These are phyloP conservation scores for Hypoxylon sp. DNA, from an alignment of 2,329 filamentous ascomycete genomes.

Conservation along the genomic window DNA sequence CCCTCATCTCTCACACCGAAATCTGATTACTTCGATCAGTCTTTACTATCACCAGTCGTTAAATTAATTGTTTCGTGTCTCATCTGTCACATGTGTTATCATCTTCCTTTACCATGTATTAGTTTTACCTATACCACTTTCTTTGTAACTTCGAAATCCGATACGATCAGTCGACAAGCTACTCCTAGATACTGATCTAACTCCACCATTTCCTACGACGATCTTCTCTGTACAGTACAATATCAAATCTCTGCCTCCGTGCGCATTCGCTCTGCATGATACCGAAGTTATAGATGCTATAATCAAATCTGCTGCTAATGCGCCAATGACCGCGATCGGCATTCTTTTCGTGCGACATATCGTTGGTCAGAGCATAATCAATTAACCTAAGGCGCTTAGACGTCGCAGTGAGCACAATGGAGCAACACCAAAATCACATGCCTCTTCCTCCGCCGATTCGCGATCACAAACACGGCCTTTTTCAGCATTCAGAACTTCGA, in stretches of 20 bases:
- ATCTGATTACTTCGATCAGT: conserved; percentile 31
- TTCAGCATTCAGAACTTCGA: conserved; percentile 38
- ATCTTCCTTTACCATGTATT: conserved; percentile 24
- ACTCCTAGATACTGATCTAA: conserved; percentile 15
- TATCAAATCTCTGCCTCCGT: conserved; percentile 21
- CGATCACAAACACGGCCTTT: conserved; percentile 44
- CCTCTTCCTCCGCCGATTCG: conserved; percentile 51
- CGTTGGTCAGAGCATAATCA: conserved; percentile 31
- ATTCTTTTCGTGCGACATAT: conserved; percentile 26
- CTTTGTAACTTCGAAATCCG: conserved; percentile 32
- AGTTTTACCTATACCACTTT: conserved; percentile 23
- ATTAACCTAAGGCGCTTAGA: conserved; percentile 37
- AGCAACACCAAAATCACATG: conserved; percentile 64
- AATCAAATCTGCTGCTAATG: conserved; percentile 26
- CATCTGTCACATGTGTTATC: conserved; percentile 7
- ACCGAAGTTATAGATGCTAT: conserved; percentile 5
- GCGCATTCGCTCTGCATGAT: conserved; percentile 30
- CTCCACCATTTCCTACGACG: conserved; percentile 11
- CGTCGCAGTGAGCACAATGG: conserved; percentile 43
- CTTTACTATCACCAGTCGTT: conserved; percentile 5
- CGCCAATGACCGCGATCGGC: conserved; percentile 32
- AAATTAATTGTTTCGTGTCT: background rate
- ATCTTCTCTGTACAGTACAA: conserved; percentile 32
- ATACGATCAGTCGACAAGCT: conserved; percentile 26
- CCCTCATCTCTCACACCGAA: conserved; percentile 38